These are phyloP conservation scores for Hymenoscyphus infarciens DNA, from an alignment of 2,329 filamentous ascomycete genomes.

Conservation along the genomic window DNA sequence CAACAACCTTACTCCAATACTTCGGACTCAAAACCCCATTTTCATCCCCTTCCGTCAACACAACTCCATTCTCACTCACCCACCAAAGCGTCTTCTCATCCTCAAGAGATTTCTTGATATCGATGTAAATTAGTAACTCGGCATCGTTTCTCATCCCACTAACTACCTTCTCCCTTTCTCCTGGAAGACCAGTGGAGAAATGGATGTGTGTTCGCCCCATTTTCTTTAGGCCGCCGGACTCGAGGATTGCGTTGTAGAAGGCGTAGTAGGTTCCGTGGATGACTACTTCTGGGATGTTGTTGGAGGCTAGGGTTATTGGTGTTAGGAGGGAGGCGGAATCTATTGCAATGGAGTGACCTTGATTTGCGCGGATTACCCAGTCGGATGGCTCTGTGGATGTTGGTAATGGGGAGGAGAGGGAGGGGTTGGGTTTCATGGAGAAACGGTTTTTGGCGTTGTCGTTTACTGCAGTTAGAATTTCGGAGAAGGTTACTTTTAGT, in stretches of 20 bases:
- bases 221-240: conserved; percentile 69
- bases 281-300: conserved; percentile 60
- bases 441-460: conserved; percentile 91
- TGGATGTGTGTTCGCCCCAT: conserved; percentile 91
- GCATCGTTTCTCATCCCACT: conserved; percentile 78
- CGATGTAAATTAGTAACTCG: conserved; percentile 73
- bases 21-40: conserved; percentile 18
- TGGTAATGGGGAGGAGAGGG: conserved; percentile 23
- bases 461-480: conserved; percentile 66
- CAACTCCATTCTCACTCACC: conserved; percentile 73
- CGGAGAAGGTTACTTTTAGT: conserved; percentile 69
- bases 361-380: conserved; percentile 91
- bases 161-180: conserved; percentile 48
- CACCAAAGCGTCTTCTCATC: conserved; percentile 67
- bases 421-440: conserved; percentile 60
- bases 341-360: conserved; percentile 82
- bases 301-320: conserved; percentile 58
- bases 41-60: conserved; percentile 60
- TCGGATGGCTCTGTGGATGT: conserved; percentile 51
- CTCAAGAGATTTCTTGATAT: conserved; percentile 63
- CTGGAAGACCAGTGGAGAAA: conserved; percentile 72
- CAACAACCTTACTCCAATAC: conserved; percentile 65
- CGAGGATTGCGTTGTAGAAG: conserved; percentile 71
- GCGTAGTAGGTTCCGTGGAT: conserved; percentile 88
- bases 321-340: conserved; percentile 68